Base-by-base conservation (phyloP, 2,329 filamentous ascomycete species). In the Tolypocladium ophioglossoides region DNA sequence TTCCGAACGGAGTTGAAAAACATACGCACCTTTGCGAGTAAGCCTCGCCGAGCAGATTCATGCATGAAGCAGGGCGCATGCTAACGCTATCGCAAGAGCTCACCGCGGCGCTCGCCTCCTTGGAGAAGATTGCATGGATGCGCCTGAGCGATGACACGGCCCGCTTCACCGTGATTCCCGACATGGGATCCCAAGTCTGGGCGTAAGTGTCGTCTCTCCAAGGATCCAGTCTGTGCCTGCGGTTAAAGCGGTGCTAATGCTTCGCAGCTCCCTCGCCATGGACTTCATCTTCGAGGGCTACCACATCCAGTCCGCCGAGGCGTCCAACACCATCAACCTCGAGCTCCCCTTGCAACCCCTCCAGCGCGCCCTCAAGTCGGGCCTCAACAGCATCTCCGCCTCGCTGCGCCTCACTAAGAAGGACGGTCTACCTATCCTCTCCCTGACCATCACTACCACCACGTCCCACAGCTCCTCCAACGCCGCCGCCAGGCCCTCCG, bases 141-240 rank as follows among this genome's bases (percentile, higher is more conserved):
- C 87, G 91, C 60, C 82, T 99, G 37, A 89, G 92, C 72, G 83
- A 95, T 72, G 85, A 91, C 56, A 85, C 86, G 54, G 85, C 92
- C 54, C 91, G 91, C 62, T 96, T 99, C 73, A 97, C 94, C 56
- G 89, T 97, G 64, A 92, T 97, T 58, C 91, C 94, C 1, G 91
- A 96, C 67, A 86, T 89, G 64, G 92, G 94, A 56, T 95, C 90
- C 10, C 92, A 97, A 77, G 92, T 97, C 53, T 99, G 94, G 94
- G 89, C 91, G 78, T 91, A 78, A 67, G 85, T 83, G 47, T 58
- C 62, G 44, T 61, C 41, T 55, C 46, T 24, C 14, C 44, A 11
- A 34, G 30, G 32, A 34, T 34, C 32, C 32, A 34, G 32, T 34
- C 9, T 27, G 27, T 27, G 27, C 27, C 6, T 27, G 27, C 27